Percentiles rank a stretch among this genome's conserved stretches.
phyloP scores from a whole-genome alignment of 1,139 yeast species.

The Nadsonia commutata region DNA sequence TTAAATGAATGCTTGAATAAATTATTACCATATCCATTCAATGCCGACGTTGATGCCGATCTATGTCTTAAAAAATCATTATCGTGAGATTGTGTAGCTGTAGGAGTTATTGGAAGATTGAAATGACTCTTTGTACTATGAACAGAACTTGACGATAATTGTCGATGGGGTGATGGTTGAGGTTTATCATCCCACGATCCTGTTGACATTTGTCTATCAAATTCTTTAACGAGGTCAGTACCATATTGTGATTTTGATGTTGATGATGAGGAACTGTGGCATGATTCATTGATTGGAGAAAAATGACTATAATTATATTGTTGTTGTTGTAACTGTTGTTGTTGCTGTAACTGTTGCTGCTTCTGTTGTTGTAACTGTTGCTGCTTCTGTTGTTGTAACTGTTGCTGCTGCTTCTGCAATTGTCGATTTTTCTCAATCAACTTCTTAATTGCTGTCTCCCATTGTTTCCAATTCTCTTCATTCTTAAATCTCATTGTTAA shows the following conservation, averaged over 20 bases:
- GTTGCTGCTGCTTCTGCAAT: conserved; percentile 3
- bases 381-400: conserved; percentile 4
- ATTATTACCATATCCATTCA: background rate
- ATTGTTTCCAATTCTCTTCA: conserved; percentile 23
- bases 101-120: background rate
- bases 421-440: conserved; percentile 11
- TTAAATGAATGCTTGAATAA: background rate
- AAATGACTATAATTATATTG: conserved; percentile 1
- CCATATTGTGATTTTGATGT: background rate
- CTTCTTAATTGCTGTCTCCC: conserved; percentile 20
- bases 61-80: background rate
- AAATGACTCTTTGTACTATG: background rate
- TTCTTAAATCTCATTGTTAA: conserved; percentile 23
- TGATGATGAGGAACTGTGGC: background rate
- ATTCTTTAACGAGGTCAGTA: background rate
- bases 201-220: background rate
- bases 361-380: conserved; percentile 3
- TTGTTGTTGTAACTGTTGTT: background rate
- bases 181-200: background rate
- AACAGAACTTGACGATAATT: background rate
- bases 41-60: background rate
- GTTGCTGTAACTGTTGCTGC: conserved; percentile 1
- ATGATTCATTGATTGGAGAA: conserved; percentile 4
- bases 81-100: background rate
- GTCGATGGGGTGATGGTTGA: no score